phyloP scores from a whole-genome alignment of 2,329 filamentous ascomycete species.

The Ambrosiella beaveri region DNA sequence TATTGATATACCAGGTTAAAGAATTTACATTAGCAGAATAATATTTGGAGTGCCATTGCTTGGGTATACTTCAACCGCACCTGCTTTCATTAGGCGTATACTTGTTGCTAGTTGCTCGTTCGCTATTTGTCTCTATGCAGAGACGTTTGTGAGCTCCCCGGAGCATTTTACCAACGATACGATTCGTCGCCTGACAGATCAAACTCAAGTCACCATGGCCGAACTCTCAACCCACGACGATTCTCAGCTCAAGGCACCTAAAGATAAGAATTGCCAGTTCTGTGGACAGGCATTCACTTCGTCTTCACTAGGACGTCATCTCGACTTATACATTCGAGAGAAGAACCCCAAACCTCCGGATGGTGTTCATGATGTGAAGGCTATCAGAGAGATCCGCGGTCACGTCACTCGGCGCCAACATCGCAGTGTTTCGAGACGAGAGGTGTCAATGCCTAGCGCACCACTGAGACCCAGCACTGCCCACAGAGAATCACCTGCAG shows the following conservation, averaged over 20 bases:
- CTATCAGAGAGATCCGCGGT: constrained; percentile 68
- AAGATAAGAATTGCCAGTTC: constrained; percentile 79
- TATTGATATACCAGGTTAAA: neutral
- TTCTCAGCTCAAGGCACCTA: constrained; percentile 31
- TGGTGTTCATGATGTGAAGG: constrained; percentile 76
- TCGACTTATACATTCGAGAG: constrained; percentile 84
- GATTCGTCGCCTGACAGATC: neutral
- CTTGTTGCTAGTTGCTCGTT: neutral
- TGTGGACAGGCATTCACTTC: constrained; percentile 84
- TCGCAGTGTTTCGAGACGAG: constrained; percentile 30
- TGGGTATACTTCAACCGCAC: no score
- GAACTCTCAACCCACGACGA: constrained; percentile 19
- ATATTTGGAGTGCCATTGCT: no score
- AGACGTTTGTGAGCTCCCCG: constrained; percentile 10
- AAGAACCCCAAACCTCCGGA: constrained; percentile 81
- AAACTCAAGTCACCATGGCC: constrained; percentile 18
- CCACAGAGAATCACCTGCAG: constrained; percentile 17
- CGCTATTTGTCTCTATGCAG: constrained; percentile 8
- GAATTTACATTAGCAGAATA: no score
- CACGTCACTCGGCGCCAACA: constrained; percentile 76
- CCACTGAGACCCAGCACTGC: constrained; percentile 27
- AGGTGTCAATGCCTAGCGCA: constrained; percentile 40
- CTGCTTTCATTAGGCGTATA: no score
- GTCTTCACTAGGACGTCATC: constrained; percentile 78
- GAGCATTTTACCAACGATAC: constrained; percentile 4